These are phyloP conservation scores for Colletotrichum echinochloae DNA, from an alignment of 2,329 filamentous ascomycete genomes.

Conservation along the genomic window DNA sequence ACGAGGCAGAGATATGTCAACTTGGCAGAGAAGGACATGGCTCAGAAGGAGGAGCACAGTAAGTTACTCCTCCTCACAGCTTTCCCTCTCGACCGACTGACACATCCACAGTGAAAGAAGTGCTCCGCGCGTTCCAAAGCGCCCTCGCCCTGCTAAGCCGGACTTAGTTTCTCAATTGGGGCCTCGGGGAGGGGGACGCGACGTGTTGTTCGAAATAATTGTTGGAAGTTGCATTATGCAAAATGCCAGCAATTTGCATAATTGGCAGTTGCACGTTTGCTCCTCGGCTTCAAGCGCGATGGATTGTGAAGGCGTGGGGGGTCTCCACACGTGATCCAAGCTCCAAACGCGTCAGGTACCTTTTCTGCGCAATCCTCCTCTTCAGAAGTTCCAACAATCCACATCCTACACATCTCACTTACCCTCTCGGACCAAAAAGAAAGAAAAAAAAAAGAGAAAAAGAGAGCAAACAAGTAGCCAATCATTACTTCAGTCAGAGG, in stretches of 20 bases:
- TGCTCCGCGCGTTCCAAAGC: constrained; percentile 72
- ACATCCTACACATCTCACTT: not conserved
- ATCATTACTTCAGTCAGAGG: not conserved
- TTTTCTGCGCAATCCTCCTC: constrained; percentile 8
- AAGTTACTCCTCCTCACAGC: constrained; percentile 51
- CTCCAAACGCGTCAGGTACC: constrained; percentile 29
- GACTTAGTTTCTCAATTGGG: not conserved
- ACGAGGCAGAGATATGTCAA: constrained; percentile 84
- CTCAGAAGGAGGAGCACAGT: constrained; percentile 85
- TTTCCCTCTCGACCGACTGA: constrained; percentile 39
- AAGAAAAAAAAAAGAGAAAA: not conserved
- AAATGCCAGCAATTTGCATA: constrained; percentile 7
- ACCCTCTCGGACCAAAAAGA: not conserved
- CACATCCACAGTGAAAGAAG: constrained; percentile 60
- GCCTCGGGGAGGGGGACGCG: not conserved
- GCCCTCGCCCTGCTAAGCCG: constrained; percentile 66
- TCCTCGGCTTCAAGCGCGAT: constrained; percentile 7
- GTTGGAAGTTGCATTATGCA: constrained; percentile 23
- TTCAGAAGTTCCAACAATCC: not conserved
- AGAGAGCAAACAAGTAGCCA: not conserved
- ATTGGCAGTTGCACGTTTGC: constrained; percentile 15
- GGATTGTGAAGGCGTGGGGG: constrained; percentile 7
- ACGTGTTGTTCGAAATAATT: not conserved
- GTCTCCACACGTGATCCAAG: constrained; percentile 38
- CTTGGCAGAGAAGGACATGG: constrained; percentile 77